Base-by-base conservation (phyloP, 1,284 basidiomycete genomes). In the Rhizoctonia solani region DNA sequence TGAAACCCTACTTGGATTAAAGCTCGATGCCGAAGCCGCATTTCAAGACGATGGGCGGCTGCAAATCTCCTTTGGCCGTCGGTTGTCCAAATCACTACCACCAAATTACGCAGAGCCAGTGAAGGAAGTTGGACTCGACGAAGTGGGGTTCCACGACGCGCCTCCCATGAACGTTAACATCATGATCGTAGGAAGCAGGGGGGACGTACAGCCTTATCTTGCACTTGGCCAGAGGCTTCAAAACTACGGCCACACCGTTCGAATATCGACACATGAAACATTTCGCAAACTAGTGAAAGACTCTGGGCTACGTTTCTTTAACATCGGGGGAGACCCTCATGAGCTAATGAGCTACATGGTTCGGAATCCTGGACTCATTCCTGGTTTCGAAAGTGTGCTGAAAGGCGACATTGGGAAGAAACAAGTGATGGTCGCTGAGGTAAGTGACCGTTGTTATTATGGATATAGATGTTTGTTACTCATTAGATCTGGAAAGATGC, bases 171-270 rank as follows among this genome's bases (percentile, higher is more conserved):
- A 79, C 70, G 83, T 87, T 34, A 82, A 87, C 49, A 83, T 87
- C 52, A 85, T 86, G 81, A 82, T 87, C 5, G 63, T 66, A 4
- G 63, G 63, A 21, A 66, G 63, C 21, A 52, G 52, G 47, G 63
- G 87, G 39, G 87, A 89, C 72, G 86, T 90, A 0, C 87, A 89
- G 73, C 87, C 87, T 0, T 89, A 86, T 72, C 76, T 89, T 16
- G 87, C 87, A 0, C 77, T 89, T 0, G 86, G 83, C 3, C 79
- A 85, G 67, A 76, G 78, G n/a, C 77, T 90, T 1, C 74, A 80
- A n/a, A 74, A 77, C 41, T 77, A 85, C 71, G 83, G 84, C 0
- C 87, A 90, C 75, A 80, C 82, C 8, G 81, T 89, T 32, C 80
- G 87, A 2, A 83, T 89, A 29, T 87, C 85, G 0, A 85, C 87